phyloP scores from a whole-genome alignment of 805 yeast genomes.

The Metschnikowia koreensis region DNA sequence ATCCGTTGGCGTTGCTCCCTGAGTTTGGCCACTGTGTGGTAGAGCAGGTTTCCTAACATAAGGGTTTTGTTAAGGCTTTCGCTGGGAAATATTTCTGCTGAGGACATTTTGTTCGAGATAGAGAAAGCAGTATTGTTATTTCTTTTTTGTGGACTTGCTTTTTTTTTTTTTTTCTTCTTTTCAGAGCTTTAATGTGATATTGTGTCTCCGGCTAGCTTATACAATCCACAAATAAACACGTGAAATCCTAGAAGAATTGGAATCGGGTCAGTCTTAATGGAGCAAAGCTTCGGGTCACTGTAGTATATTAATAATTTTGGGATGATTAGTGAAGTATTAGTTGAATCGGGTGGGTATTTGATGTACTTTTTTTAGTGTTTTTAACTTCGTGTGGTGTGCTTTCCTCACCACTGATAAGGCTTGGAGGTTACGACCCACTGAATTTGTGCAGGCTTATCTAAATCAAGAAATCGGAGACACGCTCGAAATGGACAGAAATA shows the following conservation, averaged over 20 bases:
- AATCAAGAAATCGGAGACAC: not conserved
- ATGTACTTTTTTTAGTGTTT: not conserved
- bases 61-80: constrained; percentile 34
- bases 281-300: no score
- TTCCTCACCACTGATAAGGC: not conserved
- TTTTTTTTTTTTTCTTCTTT: not conserved
- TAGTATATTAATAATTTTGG: no score
- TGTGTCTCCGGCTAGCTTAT: no score
- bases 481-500: not conserved
- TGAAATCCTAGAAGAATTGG: no score
- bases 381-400: not conserved
- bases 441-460: not conserved
- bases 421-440: not conserved
- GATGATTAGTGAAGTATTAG: no score
- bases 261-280: no score
- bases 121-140: no score
- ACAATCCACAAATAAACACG: no score
- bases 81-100: constrained; percentile 28
- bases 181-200: not conserved
- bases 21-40: constrained; percentile 25
- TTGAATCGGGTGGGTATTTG: no score
- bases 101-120: constrained; percentile 6
- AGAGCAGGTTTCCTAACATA: constrained; percentile 31
- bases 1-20: constrained; percentile 27
- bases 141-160: not conserved